Conservation (phyloP, 768 basidiomycete genomes). For the Roridomyces roridus region DNA sequence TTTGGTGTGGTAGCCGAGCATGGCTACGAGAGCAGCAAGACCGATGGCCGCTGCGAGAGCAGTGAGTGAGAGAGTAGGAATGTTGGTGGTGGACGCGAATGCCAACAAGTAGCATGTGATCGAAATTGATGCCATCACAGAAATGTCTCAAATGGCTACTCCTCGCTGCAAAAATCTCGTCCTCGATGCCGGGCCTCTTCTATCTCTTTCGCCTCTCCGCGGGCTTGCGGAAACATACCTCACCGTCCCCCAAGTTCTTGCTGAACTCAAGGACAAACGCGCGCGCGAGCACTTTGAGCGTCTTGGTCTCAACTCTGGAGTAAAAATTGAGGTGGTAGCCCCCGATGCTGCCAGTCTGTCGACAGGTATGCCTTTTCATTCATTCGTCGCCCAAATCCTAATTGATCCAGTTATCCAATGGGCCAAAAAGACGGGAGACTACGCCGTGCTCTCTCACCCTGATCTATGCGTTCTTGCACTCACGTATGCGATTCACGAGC, state of each 20-base stretch:
- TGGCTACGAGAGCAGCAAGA: conserved; percentile 32
- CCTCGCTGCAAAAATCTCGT: conserved; percentile 79
- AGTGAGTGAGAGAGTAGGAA: conserved; percentile 16
- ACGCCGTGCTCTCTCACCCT: conserved; percentile 86
- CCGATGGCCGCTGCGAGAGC: conserved; percentile 25
- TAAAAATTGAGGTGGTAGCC: conserved; percentile 71
- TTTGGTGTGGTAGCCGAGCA: conserved; percentile 69
- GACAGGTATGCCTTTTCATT: conserved; percentile 49
- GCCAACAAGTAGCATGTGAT: background rate
- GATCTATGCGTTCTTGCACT: conserved; percentile 93
- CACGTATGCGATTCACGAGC: conserved; percentile 76
- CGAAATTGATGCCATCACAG: background rate
- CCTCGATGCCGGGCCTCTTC: conserved; percentile 92
- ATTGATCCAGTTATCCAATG: conserved; percentile 76
- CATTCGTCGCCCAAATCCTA: background rate
- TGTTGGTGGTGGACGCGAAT: background rate
- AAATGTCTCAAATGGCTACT: conserved; percentile 19
- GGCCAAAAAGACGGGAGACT: conserved; percentile 97
- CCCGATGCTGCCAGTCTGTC: conserved; percentile 75
- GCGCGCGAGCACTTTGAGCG: conserved; percentile 88
- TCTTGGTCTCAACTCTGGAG: conserved; percentile 76
- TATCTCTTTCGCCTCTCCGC: conserved; percentile 88
- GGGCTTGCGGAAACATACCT: conserved; percentile 86
- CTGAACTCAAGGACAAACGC: conserved; percentile 87
- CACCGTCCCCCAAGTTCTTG: conserved; percentile 89